Evolutionary conservation across 2,329 filamentous ascomycete species (phyloP).

Genomic region (Botrytis medusae): DNA sequence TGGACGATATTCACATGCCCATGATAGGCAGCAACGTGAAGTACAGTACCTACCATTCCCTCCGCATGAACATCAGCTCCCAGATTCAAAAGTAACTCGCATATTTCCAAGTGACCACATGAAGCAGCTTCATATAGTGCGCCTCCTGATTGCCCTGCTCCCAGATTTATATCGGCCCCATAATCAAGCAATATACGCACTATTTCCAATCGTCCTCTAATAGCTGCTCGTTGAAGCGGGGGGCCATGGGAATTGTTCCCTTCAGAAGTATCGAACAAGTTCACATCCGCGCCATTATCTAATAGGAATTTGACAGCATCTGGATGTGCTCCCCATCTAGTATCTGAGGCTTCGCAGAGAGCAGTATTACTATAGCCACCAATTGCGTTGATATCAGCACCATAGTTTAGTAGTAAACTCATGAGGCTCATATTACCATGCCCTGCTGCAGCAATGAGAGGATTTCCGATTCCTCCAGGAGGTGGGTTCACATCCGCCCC

Average conservation of each 20-base stretch:
- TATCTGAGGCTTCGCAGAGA: too few species aligned
- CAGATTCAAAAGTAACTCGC: background rate
- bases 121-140: constrained; percentile 14
- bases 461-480: too few species aligned
- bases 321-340: too few species aligned
- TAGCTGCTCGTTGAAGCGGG: background rate
- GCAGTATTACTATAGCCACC: too few species aligned
- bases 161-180: background rate
- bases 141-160: background rate
- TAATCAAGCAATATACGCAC: background rate
- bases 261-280: background rate
- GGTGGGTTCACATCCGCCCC: too few species aligned
- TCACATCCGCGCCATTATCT: background rate
- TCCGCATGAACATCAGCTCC: background rate
- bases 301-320: background rate
- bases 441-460: constrained; percentile 6
- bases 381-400: constrained; percentile 12
- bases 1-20: background rate
- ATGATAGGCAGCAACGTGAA: constrained; percentile 17
- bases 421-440: background rate
- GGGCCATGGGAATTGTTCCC: background rate
- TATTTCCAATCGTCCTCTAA: background rate
- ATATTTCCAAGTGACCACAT: background rate
- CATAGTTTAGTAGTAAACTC: constrained; percentile 23
- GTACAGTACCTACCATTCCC: background rate